A percentile compares a stretch with the other conserved stretches of the same genome.
Conservation (phyloP, 2,329 filamentous ascomycete genomes). For the Fusarium floridanum region DNA sequence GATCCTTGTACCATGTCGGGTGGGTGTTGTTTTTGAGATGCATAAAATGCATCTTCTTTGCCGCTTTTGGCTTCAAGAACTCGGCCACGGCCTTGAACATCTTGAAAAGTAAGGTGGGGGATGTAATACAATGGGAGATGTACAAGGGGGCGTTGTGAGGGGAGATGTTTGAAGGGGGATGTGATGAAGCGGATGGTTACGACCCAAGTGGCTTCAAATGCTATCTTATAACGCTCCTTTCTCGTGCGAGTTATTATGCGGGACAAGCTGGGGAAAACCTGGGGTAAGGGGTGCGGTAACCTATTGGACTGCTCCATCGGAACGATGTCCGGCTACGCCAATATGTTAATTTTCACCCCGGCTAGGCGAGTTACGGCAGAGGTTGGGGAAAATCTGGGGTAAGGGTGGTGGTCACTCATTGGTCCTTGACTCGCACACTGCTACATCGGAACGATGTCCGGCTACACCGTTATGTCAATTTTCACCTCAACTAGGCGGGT, state of each 20-base stretch:
- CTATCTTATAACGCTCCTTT: constrained; percentile 17
- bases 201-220: neutral
- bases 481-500: no score
- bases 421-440: no score
- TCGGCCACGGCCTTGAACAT: constrained; percentile 18
- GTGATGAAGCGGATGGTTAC: neutral
- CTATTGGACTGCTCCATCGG: neutral
- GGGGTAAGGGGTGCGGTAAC: constrained; percentile 14
- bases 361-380: constrained; percentile 2
- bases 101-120: neutral
- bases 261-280: constrained; percentile 29
- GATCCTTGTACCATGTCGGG: constrained; percentile 30
- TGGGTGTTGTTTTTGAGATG: constrained; percentile 33
- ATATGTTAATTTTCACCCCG: neutral
- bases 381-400: neutral
- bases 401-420: no score
- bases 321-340: constrained; percentile 7
- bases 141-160: neutral
- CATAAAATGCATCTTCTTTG: constrained; percentile 23
- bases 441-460: no score
- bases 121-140: neutral
- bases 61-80: constrained; percentile 30
- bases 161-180: neutral
- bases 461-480: no score
- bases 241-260: constrained; percentile 1